A percentile compares a stretch with the other conserved stretches of the same genome.
Conservation (phyloP, 805 yeast genomes). For the Kluyveromyces aestuarii region DNA sequence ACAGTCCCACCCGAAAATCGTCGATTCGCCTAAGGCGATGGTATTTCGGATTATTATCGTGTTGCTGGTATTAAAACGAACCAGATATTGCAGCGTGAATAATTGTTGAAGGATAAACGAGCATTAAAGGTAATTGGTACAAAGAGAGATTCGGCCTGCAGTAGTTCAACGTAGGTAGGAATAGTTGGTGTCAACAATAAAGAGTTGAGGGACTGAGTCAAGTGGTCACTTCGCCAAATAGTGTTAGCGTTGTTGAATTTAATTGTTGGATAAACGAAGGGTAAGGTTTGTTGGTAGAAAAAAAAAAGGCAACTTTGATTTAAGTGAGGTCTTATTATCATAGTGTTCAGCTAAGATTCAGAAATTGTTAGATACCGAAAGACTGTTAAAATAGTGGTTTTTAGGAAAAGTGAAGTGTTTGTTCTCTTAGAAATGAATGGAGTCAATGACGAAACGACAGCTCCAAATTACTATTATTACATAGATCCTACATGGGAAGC, state of each 20-base stretch:
- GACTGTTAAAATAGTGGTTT: not conserved
- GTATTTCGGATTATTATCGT: not conserved
- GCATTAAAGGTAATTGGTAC: too few relatives aligned
- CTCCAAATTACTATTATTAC: slow-evolving; percentile 30
- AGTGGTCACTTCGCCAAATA: not conserved
- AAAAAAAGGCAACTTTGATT: not conserved
- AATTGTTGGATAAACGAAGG: too few relatives aligned
- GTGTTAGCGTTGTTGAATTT: too few relatives aligned
- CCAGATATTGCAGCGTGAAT: too few relatives aligned
- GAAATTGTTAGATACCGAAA: too few relatives aligned
- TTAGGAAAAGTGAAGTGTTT: not conserved
- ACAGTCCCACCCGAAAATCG: not conserved
- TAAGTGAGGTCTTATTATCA: too few relatives aligned
- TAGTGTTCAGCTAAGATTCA: not conserved
- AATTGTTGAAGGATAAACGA: too few relatives aligned
- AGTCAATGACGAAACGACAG: slow-evolving; percentile 17
- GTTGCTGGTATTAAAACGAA: not conserved
- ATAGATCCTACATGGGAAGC: slow-evolving; percentile 27
- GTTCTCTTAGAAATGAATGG: not conserved
- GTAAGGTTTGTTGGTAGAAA: too few relatives aligned
- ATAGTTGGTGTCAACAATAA: not conserved
- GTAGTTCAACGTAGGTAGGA: not conserved
- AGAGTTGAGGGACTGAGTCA: not conserved
- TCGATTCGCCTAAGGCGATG: not conserved
- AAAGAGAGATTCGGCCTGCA: not conserved